These are phyloP conservation scores for Phallus indusiatus DNA, from an alignment of 768 basidiomycete species.

Conservation along the genomic window DNA sequence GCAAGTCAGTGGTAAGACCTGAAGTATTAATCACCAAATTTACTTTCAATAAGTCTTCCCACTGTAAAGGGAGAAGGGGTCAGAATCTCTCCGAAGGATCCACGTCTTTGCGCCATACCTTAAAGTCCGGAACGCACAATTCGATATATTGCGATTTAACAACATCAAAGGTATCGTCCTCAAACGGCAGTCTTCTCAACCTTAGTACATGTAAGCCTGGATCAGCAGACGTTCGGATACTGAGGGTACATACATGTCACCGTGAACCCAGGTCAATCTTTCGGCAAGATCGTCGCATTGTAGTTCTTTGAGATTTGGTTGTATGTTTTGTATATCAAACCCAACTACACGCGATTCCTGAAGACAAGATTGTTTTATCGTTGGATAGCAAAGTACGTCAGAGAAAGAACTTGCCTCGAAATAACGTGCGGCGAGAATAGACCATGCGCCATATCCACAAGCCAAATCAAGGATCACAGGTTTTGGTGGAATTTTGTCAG, in stretches of 20 bases:
- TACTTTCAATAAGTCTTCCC: conserved; percentile 60
- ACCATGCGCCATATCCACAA: conserved; percentile 65
- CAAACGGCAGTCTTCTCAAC: conserved; percentile 56
- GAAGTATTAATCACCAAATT: background rate
- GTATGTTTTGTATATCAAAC: conserved; percentile 45
- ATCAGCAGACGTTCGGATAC: background rate
- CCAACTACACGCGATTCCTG: conserved; percentile 50
- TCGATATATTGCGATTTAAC: conserved; percentile 57
- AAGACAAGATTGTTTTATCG: conserved; percentile 3
- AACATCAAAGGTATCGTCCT: conserved; percentile 48
- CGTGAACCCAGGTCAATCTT: conserved; percentile 57
- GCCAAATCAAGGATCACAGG: conserved; percentile 47
- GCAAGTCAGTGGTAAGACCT: background rate
- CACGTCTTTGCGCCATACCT: conserved; percentile 29
- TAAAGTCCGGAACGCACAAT: conserved; percentile 62
- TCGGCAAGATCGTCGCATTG: conserved; percentile 27
- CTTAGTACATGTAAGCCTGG: conserved; percentile 26
- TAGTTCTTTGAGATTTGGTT: conserved; percentile 36
- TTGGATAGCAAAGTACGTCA: conserved; percentile 2
- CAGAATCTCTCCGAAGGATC: background rate
- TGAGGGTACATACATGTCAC: conserved; percentile 44
- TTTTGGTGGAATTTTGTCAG: conserved; percentile 27
- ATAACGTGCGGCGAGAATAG: conserved; percentile 52
- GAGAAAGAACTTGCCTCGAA: conserved; percentile 44
- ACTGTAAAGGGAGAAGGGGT: conserved; percentile 26